These are phyloP conservation scores for Boletellus ananiceps DNA, from an alignment of 768 basidiomycete species.

Conservation along the genomic window DNA sequence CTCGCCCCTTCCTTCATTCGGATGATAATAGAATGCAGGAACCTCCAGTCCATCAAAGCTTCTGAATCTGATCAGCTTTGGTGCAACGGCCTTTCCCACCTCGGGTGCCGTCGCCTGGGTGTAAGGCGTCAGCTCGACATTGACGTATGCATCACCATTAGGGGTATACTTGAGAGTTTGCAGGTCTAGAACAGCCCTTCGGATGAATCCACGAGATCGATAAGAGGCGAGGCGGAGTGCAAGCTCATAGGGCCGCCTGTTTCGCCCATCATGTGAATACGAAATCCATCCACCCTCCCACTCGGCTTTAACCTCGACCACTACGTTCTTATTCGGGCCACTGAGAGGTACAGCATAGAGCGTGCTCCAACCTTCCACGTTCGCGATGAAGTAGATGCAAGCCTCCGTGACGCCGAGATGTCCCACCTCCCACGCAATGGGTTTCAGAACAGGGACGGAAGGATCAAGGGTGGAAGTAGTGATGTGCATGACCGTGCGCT, in stretches of 20 bases:
- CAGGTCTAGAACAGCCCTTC: constrained; percentile 29
- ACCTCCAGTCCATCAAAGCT: constrained; percentile 41
- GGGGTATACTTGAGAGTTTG: constrained; percentile 15
- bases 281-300: constrained; percentile 31
- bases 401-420: constrained; percentile 24
- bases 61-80: constrained; percentile 35
- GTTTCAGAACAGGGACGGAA: constrained; percentile 29
- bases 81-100: constrained; percentile 24
- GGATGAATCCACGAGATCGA: constrained; percentile 27
- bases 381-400: constrained; percentile 33
- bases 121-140: constrained; percentile 27
- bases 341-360: constrained; percentile 29
- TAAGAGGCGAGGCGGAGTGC: constrained; percentile 31
- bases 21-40: constrained; percentile 42
- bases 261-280: constrained; percentile 30
- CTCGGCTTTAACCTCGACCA: constrained; percentile 31
- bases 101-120: constrained; percentile 32
- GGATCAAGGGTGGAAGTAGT: constrained; percentile 32
- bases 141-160: constrained; percentile 25
- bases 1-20: constrained; percentile 22
- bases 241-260: constrained; percentile 33
- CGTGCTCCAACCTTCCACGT: constrained; percentile 37
- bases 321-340: constrained; percentile 24
- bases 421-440: constrained; percentile 34
- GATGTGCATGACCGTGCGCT: constrained; percentile 31